Base-by-base conservation (phyloP, 2,329 filamentous ascomycete genomes). In the Talaromyces albobiverticillius region DNA sequence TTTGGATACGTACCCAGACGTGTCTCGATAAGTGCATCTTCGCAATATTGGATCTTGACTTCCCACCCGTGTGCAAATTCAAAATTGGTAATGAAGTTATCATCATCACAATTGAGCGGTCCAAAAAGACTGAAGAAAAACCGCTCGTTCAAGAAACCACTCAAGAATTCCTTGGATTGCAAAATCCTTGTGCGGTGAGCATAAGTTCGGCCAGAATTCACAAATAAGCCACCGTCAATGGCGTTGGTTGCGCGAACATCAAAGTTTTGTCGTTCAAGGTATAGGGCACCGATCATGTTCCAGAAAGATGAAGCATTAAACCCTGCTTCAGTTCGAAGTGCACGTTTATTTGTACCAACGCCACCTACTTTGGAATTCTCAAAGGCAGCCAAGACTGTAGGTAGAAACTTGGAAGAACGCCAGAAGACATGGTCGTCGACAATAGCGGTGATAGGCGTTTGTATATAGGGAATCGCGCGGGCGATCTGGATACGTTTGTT, bases 181-280 rank as follows among this genome's bases (percentile, higher is more conserved):
- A 86, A 62, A 48, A 86, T 79, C 0, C 62, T 25, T 0, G 81
- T 77, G 11, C 81, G 78, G 53, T 82, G 74, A 0, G 76, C 74
- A 0, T 72, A 74, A 0, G 82, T 85, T 4, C 82, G 75, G 0
- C 81, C 81, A 0, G 81, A 84, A 2, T 86, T 71, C 1, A 82
- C 80, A 46, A 82, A 84, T 18, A 83, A 74, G 9, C 80, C 81
- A 8, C 81, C 82, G 54, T 86, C 83, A 9, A 86, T 68, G 6
- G 77, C 71, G 57, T 80, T 82, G 6, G 79, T 79, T 0, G 80
- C 72, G 1, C 78, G 75, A 50, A 82, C 79, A 62, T 86, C 83
- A 64, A 80, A 86, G 62, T 85, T 85, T 65, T 85, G 81, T 0
- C 83, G 79, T 59, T 81, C 76, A 1, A 87, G 76, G 62, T 86